A percentile compares a stretch with the other conserved stretches of the same genome.
These are phyloP conservation scores for Solanum virginianum DNA, from an alignment of 257 asterid genomes.

Conservation along the genomic window DNA sequence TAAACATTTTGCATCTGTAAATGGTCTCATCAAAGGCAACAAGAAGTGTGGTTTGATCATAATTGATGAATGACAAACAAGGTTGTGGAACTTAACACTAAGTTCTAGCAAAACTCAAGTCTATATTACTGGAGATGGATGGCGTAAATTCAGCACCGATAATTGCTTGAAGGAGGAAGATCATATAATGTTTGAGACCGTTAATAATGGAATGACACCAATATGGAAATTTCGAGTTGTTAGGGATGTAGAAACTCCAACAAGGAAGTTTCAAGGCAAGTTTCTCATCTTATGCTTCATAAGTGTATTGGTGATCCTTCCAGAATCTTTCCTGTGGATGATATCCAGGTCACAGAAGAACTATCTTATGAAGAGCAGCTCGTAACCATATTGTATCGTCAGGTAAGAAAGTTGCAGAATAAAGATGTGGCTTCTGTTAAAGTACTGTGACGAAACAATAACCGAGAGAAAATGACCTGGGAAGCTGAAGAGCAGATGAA, in stretches of 20 bases:
- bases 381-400: too few relatives aligned
- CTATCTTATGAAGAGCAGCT: too few relatives aligned
- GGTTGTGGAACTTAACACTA: not conserved
- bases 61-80: not conserved
- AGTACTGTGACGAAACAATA: too few relatives aligned
- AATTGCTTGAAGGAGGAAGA: not conserved
- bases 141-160: not conserved
- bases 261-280: not conserved
- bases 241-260: not conserved
- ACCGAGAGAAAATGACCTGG: too few relatives aligned
- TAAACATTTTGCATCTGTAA: not conserved
- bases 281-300: not conserved
- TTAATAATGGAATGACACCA: not conserved
- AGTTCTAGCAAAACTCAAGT: not conserved
- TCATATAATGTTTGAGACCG: not conserved
- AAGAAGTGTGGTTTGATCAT: not conserved
- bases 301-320: too few relatives aligned
- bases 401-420: too few relatives aligned
- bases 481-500: too few relatives aligned
- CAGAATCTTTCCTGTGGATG: too few relatives aligned
- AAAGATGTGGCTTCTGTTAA: too few relatives aligned
- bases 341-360: too few relatives aligned
- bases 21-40: not conserved
- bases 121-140: not conserved
- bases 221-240: not conserved